Evolutionary conservation across 1,284 basidiomycete genomes (phyloP).

Genomic region (Peniophora sp.): DNA sequence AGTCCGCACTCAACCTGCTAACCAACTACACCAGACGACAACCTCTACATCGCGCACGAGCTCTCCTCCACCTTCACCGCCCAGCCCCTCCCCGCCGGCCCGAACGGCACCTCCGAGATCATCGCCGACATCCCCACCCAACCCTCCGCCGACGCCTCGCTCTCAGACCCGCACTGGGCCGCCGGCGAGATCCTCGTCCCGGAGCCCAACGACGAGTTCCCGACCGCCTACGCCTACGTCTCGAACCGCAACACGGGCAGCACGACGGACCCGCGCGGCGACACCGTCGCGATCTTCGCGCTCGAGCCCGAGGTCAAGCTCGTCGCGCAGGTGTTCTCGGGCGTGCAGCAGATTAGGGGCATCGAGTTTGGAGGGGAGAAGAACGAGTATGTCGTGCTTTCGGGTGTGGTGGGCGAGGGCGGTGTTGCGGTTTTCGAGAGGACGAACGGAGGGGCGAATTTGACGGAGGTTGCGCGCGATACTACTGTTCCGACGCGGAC

Average conservation of each 20-base stretch:
- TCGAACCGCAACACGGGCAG: constrained; percentile 57
- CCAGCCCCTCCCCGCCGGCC: constrained; percentile 47
- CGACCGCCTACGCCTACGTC: constrained; percentile 50
- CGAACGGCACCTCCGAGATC: constrained; percentile 33
- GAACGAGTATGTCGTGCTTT: constrained; percentile 25
- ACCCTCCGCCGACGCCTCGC: constrained; percentile 28
- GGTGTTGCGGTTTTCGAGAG: constrained; percentile 28
- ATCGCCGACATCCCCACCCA: constrained; percentile 49
- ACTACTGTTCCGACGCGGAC: constrained; percentile 22
- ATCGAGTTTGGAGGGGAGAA: constrained; percentile 27
- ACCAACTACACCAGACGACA: constrained; percentile 31
- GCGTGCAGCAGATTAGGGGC: constrained; percentile 27
- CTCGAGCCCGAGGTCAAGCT: constrained; percentile 18
- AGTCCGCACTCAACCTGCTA: neutral
- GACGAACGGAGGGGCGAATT: constrained; percentile 23
- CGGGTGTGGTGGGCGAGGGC: constrained; percentile 20
- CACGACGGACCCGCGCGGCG: constrained; percentile 40
- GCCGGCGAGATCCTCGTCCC: constrained; percentile 48
- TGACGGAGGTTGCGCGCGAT: constrained; percentile 22
- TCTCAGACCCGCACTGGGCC: constrained; percentile 17
- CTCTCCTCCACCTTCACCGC: constrained; percentile 54
- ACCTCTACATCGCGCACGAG: constrained; percentile 58
- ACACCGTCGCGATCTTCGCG: constrained; percentile 53
- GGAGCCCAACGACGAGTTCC: constrained; percentile 34
- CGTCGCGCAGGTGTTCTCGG: constrained; percentile 26